These are phyloP conservation scores for Aureobasidium sp. DNA, from an alignment of 2,329 filamentous ascomycete species.

Conservation along the genomic window DNA sequence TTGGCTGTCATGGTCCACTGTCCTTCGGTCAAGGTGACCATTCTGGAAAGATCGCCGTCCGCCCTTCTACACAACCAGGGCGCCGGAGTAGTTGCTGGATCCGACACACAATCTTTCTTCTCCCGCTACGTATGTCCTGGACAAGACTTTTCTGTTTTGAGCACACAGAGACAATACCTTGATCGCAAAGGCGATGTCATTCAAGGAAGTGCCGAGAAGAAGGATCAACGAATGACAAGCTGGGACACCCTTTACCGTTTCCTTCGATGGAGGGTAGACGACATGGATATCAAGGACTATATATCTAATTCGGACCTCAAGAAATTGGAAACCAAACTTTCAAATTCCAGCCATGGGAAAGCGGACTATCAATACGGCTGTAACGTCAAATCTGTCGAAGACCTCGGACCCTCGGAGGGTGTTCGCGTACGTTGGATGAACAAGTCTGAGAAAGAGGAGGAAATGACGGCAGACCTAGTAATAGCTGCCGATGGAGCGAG, in stretches of 20 bases:
- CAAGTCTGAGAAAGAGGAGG: constrained; percentile 18
- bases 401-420: constrained; percentile 12
- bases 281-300: constrained; percentile 24
- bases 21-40: constrained; percentile 19
- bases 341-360: constrained; percentile 12
- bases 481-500: constrained; percentile 37
- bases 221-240: constrained; percentile 38
- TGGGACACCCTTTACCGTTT: constrained; percentile 41
- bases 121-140: constrained; percentile 32
- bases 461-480: constrained; percentile 28
- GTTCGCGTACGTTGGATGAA: constrained; percentile 22
- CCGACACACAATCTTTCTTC: constrained; percentile 36
- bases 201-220: constrained; percentile 22
- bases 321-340: background rate
- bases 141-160: constrained; percentile 24
- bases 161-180: constrained; percentile 22
- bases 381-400: constrained; percentile 21
- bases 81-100: constrained; percentile 40
- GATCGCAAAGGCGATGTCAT: constrained; percentile 23
- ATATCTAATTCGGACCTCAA: constrained; percentile 15
- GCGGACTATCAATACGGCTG: constrained; percentile 24
- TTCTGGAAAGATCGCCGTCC: constrained; percentile 36
- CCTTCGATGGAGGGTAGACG: constrained; percentile 39
- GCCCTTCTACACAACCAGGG: constrained; percentile 40
- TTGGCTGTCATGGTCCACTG: constrained; percentile 20